Evolutionary conservation across 148 eudicot genomes (phyloP).

Genomic region (Oxyria digyna): DNA sequence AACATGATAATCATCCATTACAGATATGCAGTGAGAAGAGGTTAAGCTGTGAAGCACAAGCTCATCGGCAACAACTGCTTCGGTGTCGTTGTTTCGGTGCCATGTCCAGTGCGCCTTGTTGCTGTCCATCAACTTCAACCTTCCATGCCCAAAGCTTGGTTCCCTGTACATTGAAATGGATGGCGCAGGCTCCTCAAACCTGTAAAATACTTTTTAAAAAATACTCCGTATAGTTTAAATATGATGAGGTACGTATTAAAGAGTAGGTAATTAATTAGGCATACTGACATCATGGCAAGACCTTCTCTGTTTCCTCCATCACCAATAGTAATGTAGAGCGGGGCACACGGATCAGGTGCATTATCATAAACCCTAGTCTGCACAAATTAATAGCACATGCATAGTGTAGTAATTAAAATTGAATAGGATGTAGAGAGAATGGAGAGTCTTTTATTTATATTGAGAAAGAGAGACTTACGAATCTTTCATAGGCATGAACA

Average conservation of each 20-base stretch:
- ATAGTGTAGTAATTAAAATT: too few relatives aligned
- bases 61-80: background rate
- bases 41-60: background rate
- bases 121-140: background rate
- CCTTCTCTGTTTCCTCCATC: slow-evolving; percentile 44
- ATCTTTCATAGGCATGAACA: slow-evolving; percentile 88
- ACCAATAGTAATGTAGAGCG: slow-evolving; percentile 30
- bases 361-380: slow-evolving; percentile 25
- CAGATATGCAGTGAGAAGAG: background rate
- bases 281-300: slow-evolving; percentile 15
- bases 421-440: too few relatives aligned
- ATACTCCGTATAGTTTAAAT: too few relatives aligned
- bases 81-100: too few relatives aligned
- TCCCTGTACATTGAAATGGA: slow-evolving; percentile 1
- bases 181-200: background rate
- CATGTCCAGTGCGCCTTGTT: background rate
- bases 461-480: too few relatives aligned
- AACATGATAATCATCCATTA: too few relatives aligned
- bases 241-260: too few relatives aligned
- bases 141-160: background rate
- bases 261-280: too few relatives aligned
- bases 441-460: too few relatives aligned
- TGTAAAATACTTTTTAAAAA: too few relatives aligned
- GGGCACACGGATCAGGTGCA: slow-evolving; percentile 25
- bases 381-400: too few relatives aligned